Conservation (phyloP, 2,329 filamentous ascomycete genomes). For the Penicillium oxalicum region DNA sequence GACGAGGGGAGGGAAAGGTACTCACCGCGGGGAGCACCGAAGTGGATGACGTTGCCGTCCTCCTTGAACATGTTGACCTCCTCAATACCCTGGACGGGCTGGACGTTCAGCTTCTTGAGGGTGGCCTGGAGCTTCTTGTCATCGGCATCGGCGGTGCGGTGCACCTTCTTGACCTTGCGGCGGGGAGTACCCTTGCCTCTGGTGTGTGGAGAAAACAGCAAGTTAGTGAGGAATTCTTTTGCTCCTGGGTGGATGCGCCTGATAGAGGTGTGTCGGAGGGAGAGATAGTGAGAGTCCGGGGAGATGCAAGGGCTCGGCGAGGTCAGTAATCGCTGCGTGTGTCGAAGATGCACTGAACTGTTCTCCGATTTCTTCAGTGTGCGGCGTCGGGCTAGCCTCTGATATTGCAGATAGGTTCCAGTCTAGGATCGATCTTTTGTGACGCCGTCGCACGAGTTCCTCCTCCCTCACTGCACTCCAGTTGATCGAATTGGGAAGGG, state of each 20-base stretch:
- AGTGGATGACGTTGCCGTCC: conserved; percentile 99
- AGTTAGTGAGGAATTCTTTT: conserved; percentile 7
- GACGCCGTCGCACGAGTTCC: no score
- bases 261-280: not conserved
- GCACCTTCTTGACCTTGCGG: conserved; percentile 97
- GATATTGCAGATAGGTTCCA: no score
- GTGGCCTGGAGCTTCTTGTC: conserved; percentile 99
- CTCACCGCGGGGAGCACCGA: conserved; percentile 93
- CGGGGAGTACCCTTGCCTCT: conserved; percentile 97
- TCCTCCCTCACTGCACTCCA: no score
- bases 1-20: conserved; percentile 15
- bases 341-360: no score
- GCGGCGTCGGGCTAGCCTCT: no score
- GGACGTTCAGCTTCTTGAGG: conserved; percentile 99
- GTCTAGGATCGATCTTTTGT: no score
- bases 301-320: no score
- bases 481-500: not conserved
- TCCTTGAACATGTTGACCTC: conserved; percentile 99
- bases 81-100: conserved; percentile 99
- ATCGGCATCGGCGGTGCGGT: conserved; percentile 85
- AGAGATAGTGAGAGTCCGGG: no score
- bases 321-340: no score
- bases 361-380: no score
- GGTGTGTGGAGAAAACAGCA: conserved; percentile 22
- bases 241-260: not conserved